Base-by-base conservation (phyloP, 495 filamentous ascomycete genomes). In the Penicillium lagena region DNA sequence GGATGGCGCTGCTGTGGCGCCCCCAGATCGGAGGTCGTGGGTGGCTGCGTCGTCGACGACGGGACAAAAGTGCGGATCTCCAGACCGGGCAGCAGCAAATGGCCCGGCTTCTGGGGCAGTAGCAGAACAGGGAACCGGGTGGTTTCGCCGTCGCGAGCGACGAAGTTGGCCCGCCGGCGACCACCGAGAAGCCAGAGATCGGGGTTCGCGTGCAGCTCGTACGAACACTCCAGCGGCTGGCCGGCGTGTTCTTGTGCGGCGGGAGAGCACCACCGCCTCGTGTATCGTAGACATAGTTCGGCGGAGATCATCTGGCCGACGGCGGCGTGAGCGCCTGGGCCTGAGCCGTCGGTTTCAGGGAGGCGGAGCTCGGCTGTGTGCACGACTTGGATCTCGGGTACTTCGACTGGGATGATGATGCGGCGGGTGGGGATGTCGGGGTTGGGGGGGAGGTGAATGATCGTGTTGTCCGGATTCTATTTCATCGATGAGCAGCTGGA, bases 181-280 rank as follows among this genome's bases (percentile, higher is more conserved):
- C 94, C 93, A 28, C 89, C 90, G 5, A 97, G 66, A 1, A 95
- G 75, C 91, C 90, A 98, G 1, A 72, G 70, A 10, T 94, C 89
- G 0, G 79, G 62, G 30, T 83, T 78, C 9, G 86, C 83, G 33
- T 85, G 79, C 9, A 98, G 60, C 54, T 95, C 89, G 62, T 89
- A 95, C 47, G 81, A 78, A 61, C 96, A 96, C 54, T 89, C 82
- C 1, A 93, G 65, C 30, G 81, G 70, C 13, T 73, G 63, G 8
- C 63, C 65, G 9, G 65, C 58, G 39, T 68, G 47, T 9, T 63
- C 58, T 30, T 66, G 58, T 3, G 56, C 56, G 27, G 61, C 51
- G 40, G 64, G 52, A 45, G 64, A 77, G 56, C 85, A 84, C 90
- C 93, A 96, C 13, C 75, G 70, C 22, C 87, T 77, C 1, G 90